Percentiles rank a stretch among this genome's conserved stretches.
These are phyloP conservation scores for Globisporangium rhizosaccharum DNA, from an alignment of 352 stramenopile genomes.

Conservation along the genomic window DNA sequence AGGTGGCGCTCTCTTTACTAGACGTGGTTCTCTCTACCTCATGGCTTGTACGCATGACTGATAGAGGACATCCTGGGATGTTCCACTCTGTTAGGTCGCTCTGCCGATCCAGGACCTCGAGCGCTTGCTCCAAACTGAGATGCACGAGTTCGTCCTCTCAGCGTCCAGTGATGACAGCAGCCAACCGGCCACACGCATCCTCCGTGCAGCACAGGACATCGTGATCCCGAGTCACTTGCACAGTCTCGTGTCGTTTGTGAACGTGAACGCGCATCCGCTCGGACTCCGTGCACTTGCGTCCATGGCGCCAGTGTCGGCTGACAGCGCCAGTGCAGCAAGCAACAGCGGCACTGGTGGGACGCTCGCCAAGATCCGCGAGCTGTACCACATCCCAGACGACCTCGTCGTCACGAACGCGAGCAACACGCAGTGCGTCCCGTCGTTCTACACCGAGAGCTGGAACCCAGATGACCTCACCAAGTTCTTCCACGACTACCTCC, in stretches of 20 bases:
- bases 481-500: constrained; percentile 56
- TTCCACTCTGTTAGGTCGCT: constrained; percentile 12
- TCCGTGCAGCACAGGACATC: constrained; percentile 32
- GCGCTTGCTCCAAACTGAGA: constrained; percentile 37
- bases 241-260: constrained; percentile 53
- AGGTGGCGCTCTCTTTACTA: constrained; percentile 24
- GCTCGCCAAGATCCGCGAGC: constrained; percentile 40
- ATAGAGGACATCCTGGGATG: too few relatives aligned
- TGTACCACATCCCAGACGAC: constrained; percentile 62
- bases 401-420: constrained; percentile 60
- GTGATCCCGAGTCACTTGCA: constrained; percentile 35
- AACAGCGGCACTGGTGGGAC: constrained; percentile 15
- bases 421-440: constrained; percentile 61
- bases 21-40: background rate
- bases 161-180: background rate
- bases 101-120: constrained; percentile 46
- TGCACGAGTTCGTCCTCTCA: constrained; percentile 37
- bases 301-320: constrained; percentile 12
- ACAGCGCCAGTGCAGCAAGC: background rate
- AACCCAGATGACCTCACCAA: constrained; percentile 41
- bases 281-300: constrained; percentile 37
- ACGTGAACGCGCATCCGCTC: constrained; percentile 61
- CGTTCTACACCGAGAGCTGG: constrained; percentile 76
- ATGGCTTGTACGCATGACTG: too few relatives aligned
- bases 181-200: constrained; percentile 20